A percentile compares a stretch with the other conserved stretches of the same genome.
Evolutionary conservation across 345 rosid genomes (phyloP).

Genomic region (Turnera subulata): DNA sequence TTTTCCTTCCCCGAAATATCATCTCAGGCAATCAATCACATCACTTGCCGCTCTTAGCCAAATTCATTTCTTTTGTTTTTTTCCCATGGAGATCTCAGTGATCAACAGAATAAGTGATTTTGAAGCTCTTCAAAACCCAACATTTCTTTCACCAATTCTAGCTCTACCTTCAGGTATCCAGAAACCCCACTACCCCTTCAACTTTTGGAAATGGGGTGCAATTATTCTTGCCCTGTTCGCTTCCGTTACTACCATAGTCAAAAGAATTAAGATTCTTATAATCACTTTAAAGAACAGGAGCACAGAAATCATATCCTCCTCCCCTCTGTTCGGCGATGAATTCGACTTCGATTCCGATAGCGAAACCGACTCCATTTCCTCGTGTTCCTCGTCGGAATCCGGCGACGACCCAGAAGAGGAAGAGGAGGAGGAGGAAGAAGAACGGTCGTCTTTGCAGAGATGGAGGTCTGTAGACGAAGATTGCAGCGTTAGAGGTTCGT

Average conservation of each 20-base stretch:
- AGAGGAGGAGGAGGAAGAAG: slow-evolving; percentile 15
- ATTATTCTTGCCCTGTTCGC: slow-evolving; percentile 58
- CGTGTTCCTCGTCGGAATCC: slow-evolving; percentile 7
- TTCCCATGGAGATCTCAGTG: slow-evolving; percentile 59
- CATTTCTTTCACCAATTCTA: slow-evolving; percentile 31
- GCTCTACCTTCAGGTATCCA: slow-evolving; percentile 28
- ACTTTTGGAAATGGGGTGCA: slow-evolving; percentile 67
- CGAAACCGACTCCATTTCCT: slow-evolving; percentile 36
- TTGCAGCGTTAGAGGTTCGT: slow-evolving; percentile 44
- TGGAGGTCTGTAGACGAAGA: slow-evolving; percentile 32
- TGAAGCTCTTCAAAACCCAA: slow-evolving; percentile 35
- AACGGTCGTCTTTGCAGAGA: slow-evolving; percentile 7
- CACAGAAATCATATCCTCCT: background rate
- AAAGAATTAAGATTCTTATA: slow-evolving; percentile 38
- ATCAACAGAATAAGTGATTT: slow-evolving; percentile 56
- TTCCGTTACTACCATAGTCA: slow-evolving; percentile 45
- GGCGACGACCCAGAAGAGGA: slow-evolving; percentile 24
- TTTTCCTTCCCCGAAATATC: background rate
- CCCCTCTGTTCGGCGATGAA: background rate
- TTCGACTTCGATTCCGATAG: slow-evolving; percentile 22
- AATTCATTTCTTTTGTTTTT: background rate
- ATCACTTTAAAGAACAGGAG: slow-evolving; percentile 18
- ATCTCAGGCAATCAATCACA: background rate
- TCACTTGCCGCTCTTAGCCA: background rate
- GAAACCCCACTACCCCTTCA: slow-evolving; percentile 28